These are phyloP conservation scores for Hemisphaericaspora xylofermentans DNA, from an alignment of 1,139 yeast genomes.

Conservation along the genomic window DNA sequence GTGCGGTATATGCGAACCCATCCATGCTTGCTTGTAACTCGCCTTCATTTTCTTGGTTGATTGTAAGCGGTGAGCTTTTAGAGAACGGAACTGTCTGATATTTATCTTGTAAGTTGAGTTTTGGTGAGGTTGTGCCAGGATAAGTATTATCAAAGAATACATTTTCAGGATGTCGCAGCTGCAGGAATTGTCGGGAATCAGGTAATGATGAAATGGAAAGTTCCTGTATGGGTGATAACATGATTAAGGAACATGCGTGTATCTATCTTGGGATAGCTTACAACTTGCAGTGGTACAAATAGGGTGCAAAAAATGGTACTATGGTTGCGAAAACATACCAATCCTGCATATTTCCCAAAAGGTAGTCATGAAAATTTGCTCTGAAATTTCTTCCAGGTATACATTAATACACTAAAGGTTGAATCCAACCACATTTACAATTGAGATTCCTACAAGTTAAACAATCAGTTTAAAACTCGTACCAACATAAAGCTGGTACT, in stretches of 20 bases:
- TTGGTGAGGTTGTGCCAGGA: not conserved
- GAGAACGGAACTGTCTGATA: not conserved
- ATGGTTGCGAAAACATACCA: not conserved
- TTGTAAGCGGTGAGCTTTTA: not conserved
- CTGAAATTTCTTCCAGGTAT: too few relatives aligned
- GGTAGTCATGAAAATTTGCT: too few relatives aligned
- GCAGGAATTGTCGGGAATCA: not conserved
- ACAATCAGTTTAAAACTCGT: not conserved
- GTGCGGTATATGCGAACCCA: conserved; percentile 6
- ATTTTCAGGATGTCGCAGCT: not conserved
- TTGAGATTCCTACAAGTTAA: too few relatives aligned
- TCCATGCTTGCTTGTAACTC: not conserved
- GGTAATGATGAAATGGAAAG: not conserved
- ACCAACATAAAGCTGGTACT: conserved; percentile 1
- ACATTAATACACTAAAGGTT: too few relatives aligned
- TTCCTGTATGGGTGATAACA: not conserved
- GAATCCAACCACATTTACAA: too few relatives aligned
- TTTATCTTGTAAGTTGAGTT: not conserved
- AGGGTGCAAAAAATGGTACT: conserved; percentile 6
- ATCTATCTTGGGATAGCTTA: too few relatives aligned
- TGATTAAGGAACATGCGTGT: too few relatives aligned
- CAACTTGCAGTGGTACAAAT: conserved; percentile 2
- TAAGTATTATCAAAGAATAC: not conserved
- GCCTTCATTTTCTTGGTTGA: not conserved
- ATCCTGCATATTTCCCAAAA: too few relatives aligned